phyloP scores from a whole-genome alignment of 1,284 basidiomycete genomes.

The Trametes pubescens region DNA sequence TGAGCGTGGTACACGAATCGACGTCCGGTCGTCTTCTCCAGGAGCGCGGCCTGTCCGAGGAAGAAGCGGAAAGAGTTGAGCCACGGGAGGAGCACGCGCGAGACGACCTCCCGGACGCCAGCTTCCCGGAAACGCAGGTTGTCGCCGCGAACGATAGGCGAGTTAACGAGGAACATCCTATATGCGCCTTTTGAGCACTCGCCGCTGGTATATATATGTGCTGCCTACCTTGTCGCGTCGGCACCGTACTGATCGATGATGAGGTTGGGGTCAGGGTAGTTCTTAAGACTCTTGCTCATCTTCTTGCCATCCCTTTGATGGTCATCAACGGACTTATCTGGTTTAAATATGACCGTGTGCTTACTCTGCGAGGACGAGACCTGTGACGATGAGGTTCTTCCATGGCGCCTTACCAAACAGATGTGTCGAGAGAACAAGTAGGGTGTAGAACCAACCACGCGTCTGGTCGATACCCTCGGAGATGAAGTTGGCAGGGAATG shows the following conservation, averaged over 20 bases:
- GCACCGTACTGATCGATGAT: conserved; percentile 95
- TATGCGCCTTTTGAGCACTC: neutral
- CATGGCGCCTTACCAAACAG: conserved; percentile 95
- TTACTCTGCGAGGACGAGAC: conserved; percentile 93
- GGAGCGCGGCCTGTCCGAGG: conserved; percentile 91
- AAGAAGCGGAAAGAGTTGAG: conserved; percentile 99
- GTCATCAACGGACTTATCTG: conserved; percentile 9
- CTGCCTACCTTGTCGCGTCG: conserved; percentile 85
- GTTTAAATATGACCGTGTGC: conserved; percentile 39
- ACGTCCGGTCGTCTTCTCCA: conserved; percentile 84
- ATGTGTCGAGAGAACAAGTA: conserved; percentile 95
- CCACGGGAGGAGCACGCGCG: conserved; percentile 97
- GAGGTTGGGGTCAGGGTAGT: conserved; percentile 97
- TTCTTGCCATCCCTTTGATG: conserved; percentile 91
- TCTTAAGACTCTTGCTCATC: conserved; percentile 98
- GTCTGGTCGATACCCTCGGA: conserved; percentile 98
- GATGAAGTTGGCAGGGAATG: conserved; percentile 98
- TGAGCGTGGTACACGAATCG: conserved; percentile 91
- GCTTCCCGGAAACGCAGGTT: conserved; percentile 98
- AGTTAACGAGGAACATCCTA: conserved; percentile 98
- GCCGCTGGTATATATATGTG: neutral
- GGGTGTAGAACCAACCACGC: conserved; percentile 99
- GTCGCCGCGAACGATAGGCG: conserved; percentile 97
- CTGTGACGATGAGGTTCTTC: conserved; percentile 98
- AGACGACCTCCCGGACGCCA: conserved; percentile 96